A percentile compares a stretch with the other conserved stretches of the same genome.
These are phyloP conservation scores for Verruconis gallopava DNA, from an alignment of 2,329 filamentous ascomycete genomes.

Conservation along the genomic window DNA sequence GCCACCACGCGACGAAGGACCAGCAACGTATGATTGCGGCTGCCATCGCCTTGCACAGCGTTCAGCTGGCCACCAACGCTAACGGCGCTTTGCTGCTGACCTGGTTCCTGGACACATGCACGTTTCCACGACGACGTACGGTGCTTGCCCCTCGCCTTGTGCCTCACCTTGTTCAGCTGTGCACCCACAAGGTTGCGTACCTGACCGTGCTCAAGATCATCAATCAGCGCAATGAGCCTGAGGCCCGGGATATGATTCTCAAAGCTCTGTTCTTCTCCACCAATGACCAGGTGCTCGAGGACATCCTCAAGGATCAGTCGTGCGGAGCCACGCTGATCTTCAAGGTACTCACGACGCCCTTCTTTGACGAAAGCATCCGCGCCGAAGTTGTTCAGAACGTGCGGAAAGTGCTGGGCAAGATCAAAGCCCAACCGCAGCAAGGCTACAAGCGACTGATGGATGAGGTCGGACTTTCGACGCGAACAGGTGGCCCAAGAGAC, in stretches of 20 bases:
- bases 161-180: slow-evolving; percentile 84
- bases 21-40: slow-evolving; percentile 92
- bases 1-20: slow-evolving; percentile 86
- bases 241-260: slow-evolving; percentile 80
- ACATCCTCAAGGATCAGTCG: slow-evolving; percentile 79
- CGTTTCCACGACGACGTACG: slow-evolving; percentile 79
- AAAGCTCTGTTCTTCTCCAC: slow-evolving; percentile 85
- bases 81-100: slow-evolving; percentile 90
- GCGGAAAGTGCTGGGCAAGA: slow-evolving; percentile 70
- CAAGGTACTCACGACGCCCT: slow-evolving; percentile 94
- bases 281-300: slow-evolving; percentile 75
- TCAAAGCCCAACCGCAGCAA: slow-evolving; percentile 88
- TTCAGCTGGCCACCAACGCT: slow-evolving; percentile 88
- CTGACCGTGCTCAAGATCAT: slow-evolving; percentile 95
- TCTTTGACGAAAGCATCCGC: slow-evolving; percentile 87
- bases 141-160: slow-evolving; percentile 86
- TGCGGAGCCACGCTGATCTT: slow-evolving; percentile 95
- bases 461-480: slow-evolving; percentile 74
- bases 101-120: slow-evolving; percentile 98
- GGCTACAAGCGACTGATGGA: slow-evolving; percentile 99
- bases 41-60: slow-evolving; percentile 89
- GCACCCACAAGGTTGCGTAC: slow-evolving; percentile 97
- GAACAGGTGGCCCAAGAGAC: slow-evolving; percentile 24
- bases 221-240: slow-evolving; percentile 89
- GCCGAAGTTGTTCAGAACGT: slow-evolving; percentile 84